Evolutionary conservation across 345 rosid species (phyloP), one percentile per base, ranked within the genome.

Genomic region (Ricinus communis): DNA sequence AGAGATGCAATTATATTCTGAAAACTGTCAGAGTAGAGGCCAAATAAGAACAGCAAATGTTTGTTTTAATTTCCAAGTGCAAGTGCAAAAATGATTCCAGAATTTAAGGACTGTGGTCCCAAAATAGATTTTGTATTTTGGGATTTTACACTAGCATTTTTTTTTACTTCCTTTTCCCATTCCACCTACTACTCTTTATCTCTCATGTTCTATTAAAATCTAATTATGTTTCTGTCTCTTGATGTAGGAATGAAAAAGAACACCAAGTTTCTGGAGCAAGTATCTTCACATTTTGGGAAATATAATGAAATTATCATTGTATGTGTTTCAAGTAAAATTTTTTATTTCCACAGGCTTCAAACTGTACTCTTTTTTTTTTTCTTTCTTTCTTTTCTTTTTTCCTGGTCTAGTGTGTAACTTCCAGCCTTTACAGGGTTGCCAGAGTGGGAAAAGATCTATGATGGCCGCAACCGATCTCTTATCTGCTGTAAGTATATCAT

Each of bases 271-370:
- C n/a, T 86, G 66, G 76, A 83, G 41, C 78, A 94, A 82, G 93
- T 90, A 33, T 82, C 84, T 4, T 53, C 77, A 14, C 84, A 75
- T 62, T 91, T 90, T 58, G 85, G 86, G 55, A 84, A 86, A 80
- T 83, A 87, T 40, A 93, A 88, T 79, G 98, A 94, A 66, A 84
- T 94, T 64, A 82, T 94, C 71, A 86, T 91, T 27, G 98, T 94
- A 76, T 41, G 91, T 73, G n/a, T 4, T 74, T 75, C 18, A 27
- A 25, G 36, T n/a, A n/a, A n/a, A n/a, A n/a, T n/a, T n/a, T n/a
- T n/a, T n/a, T n/a, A n/a, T n/a, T n/a, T n/a, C n/a, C n/a, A n/a
- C n/a, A n/a, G n/a, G n/a, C n/a, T n/a, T n/a, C n/a, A n/a, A n/a
- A n/a, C n/a, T n/a, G n/a, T n/a, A n/a, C n/a, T n/a, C n/a, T n/a